Conservation (phyloP, 2,329 filamentous ascomycete species). For the Beauveria caledonica region DNA sequence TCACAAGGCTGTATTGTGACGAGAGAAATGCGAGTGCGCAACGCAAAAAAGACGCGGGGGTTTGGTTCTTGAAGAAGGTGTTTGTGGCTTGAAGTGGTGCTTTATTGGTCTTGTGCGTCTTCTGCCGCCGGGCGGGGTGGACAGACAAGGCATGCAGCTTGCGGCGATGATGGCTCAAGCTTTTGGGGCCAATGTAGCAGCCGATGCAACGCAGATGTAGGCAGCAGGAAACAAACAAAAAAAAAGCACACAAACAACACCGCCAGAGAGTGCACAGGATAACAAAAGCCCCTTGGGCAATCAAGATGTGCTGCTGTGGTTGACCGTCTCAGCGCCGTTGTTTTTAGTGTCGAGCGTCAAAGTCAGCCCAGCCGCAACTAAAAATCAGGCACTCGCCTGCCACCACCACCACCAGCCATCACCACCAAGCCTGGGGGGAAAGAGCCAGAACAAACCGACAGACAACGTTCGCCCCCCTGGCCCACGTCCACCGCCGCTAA, state of each 20-base stretch:
- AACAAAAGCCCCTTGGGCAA: neutral
- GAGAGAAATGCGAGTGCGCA: neutral
- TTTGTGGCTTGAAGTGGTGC: neutral
- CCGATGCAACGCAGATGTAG: neutral
- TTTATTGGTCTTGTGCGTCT: neutral
- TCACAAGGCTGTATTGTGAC: conserved; percentile 6
- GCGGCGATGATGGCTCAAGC: neutral
- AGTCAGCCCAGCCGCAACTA: conserved; percentile 4
- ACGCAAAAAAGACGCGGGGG: conserved; percentile 1
- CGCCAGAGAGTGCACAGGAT: neutral
- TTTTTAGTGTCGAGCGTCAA: neutral
- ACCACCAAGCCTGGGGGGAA: neutral
- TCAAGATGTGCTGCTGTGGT: neutral
- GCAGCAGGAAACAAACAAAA: neutral
- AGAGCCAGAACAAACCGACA: too few relatives aligned
- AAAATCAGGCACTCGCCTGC: neutral
- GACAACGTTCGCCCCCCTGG: too few relatives aligned
- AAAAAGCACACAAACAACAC: neutral
- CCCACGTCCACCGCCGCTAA: neutral
- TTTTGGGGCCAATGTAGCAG: too few relatives aligned
- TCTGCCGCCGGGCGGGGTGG: neutral
- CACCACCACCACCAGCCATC: neutral
- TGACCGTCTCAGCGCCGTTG: neutral
- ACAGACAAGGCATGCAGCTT: neutral
- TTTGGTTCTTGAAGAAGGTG: neutral